phyloP scores from a whole-genome alignment of 2,329 filamentous ascomycete species.

The Ophiostoma piceae region DNA sequence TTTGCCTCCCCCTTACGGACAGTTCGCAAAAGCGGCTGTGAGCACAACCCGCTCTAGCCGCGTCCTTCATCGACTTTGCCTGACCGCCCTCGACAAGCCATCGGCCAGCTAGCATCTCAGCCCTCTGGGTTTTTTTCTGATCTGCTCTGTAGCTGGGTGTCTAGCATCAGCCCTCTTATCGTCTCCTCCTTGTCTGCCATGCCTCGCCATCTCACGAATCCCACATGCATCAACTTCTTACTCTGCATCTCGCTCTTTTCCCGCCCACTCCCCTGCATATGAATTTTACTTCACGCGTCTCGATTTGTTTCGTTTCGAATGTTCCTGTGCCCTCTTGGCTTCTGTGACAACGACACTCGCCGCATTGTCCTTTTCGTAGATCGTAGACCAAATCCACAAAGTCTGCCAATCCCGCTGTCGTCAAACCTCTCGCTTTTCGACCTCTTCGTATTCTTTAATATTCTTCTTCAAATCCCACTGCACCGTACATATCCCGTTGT shows the following conservation, averaged over 20 bases:
- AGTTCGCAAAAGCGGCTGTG: slow-evolving; percentile 6
- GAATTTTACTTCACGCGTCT: background rate
- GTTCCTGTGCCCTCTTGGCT: no score
- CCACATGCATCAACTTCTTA: background rate
- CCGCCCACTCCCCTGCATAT: background rate
- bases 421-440: background rate
- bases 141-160: no score
- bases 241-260: background rate
- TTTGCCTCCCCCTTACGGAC: background rate
- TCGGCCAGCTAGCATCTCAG: no score
- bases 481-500: background rate
- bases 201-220: background rate
- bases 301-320: background rate
- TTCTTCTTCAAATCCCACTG: background rate
- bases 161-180: background rate
- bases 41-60: background rate
- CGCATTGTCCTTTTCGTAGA: no score
- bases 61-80: background rate
- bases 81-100: background rate
- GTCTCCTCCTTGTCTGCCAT: background rate
- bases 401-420: background rate
- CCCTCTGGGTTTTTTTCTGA: no score
- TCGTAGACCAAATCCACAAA: background rate
- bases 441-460: background rate
- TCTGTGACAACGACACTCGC: no score